Base-by-base conservation (phyloP, 176 grass and related monocot genomes). In the Avena eriantha region DNA sequence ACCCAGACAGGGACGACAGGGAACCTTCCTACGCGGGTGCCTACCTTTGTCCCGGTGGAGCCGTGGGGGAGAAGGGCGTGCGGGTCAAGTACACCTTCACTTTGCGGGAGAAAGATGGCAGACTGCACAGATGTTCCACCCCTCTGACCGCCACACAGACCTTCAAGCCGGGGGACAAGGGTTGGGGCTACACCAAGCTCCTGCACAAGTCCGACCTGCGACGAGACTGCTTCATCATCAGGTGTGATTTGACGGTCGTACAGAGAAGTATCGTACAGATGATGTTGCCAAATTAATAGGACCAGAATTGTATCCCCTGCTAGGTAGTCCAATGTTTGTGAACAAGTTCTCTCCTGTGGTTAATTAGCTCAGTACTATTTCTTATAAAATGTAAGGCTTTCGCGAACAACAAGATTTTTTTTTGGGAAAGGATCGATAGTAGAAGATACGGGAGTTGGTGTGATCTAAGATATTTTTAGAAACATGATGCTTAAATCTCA, bases 41-140 rank as follows among this genome's bases (percentile, higher is more conserved):
- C 0, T 87, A 41, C 39, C 80, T 87, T 56, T 34, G 19, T 75
- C 77, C 64, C 76, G 3, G 26, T 24, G 33, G 33, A 69, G 0
- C 7, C 4, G 1, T 15, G 66, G 21, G 9, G 24, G 14, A 26
- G 75, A 47, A 24, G 7, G 65, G 65, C 15, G 81, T 84, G 34
- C 67, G 45, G 57, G 58, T 81, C 3, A 21, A 39, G 2, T 87
- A 57, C 89, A 75, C 64, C 13, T 35, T 91, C 3, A 79, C 18
- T 2, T 34, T 87, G 34, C 15, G 80, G 18, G 80, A 80, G 9
- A 64, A 21, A 17, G 80, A 48, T 36, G 80, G 85, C 0, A 66
- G 47, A 22, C 0, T 33, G 2, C 15, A 67, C 26, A 67, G 15
- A 67, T 4, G 14, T 11, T 3, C 64, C 13, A 31, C 31, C 31